A percentile compares a stretch with the other conserved stretches of the same genome.
phyloP scores from a whole-genome alignment of 164 flowering plant genomes.

The Kingdonia uniflora region DNA sequence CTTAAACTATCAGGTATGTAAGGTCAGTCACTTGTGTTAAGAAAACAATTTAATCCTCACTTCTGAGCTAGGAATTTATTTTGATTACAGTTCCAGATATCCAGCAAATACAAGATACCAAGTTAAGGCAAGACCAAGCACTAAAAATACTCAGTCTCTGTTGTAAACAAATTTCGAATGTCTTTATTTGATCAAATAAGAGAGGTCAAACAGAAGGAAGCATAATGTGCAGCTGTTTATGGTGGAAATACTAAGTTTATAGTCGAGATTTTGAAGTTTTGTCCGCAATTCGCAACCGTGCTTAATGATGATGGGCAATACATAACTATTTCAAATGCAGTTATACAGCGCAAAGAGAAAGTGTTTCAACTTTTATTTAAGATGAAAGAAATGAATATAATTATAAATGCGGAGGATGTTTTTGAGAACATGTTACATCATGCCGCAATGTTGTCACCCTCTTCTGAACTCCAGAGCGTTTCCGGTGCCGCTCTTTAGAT shows the following conservation, averaged over 20 bases:
- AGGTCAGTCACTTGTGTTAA: too few relatives aligned
- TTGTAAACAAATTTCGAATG: slow-evolving; percentile 2
- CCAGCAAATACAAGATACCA: too few relatives aligned
- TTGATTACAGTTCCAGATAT: too few relatives aligned
- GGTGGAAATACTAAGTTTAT: slow-evolving; percentile 13
- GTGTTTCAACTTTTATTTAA: slow-evolving; percentile 13
- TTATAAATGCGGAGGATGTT: neutral
- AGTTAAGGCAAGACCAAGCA: neutral
- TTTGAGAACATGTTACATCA: slow-evolving; percentile 15
- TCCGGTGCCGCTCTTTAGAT: slow-evolving; percentile 25
- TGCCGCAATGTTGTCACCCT: slow-evolving; percentile 15
- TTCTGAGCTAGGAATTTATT: too few relatives aligned
- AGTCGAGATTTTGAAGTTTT: slow-evolving; percentile 1
- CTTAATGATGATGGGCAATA: slow-evolving; percentile 4
- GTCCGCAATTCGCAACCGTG: neutral
- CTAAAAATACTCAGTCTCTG: slow-evolving; percentile 6
- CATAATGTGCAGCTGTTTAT: neutral
- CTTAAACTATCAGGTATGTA: too few relatives aligned
- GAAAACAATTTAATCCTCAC: too few relatives aligned
- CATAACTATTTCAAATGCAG: slow-evolving; percentile 1
- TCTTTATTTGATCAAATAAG: slow-evolving; percentile 1
- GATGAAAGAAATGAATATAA: slow-evolving; percentile 2
- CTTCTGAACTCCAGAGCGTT: slow-evolving; percentile 7
- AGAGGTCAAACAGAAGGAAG: neutral
- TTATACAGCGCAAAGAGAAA: slow-evolving; percentile 14